Evolutionary conservation across 495 filamentous ascomycete species (phyloP).

Genomic region (Saxophila tyrrhenica): DNA sequence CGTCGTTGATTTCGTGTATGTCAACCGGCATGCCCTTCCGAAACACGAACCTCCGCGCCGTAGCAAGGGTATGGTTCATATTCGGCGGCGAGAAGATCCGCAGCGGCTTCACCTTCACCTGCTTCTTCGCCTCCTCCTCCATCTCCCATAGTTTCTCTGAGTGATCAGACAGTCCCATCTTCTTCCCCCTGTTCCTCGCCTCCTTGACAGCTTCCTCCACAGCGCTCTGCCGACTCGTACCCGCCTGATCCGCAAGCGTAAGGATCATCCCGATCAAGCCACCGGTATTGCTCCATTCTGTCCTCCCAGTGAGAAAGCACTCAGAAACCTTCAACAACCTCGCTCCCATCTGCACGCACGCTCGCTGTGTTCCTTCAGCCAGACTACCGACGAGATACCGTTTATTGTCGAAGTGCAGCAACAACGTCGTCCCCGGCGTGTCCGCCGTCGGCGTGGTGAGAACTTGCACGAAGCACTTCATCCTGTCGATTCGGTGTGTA

Average conservation of each 20-base stretch:
- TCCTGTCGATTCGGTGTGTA: conserved; percentile 24
- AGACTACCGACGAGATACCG: conserved; percentile 83
- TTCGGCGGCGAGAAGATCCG: conserved; percentile 71
- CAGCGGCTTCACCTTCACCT: conserved; percentile 31
- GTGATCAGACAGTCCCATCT: conserved; percentile 12
- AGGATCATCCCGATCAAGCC: conserved; percentile 77
- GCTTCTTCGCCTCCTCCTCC: conserved; percentile 22
- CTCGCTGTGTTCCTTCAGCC: conserved; percentile 76
- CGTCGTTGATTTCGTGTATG: conserved; percentile 50
- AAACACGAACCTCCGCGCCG: conserved; percentile 80
- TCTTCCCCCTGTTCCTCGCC: conserved; percentile 4
- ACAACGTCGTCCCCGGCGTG: conserved; percentile 65
- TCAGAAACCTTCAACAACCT: conserved; percentile 51
- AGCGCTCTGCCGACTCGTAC: conserved; percentile 24
- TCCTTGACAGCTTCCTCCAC: conserved; percentile 20
- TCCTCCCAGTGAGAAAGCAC: conserved; percentile 68
- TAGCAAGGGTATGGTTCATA: conserved; percentile 64
- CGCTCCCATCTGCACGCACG: conserved; percentile 51
- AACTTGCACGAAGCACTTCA: conserved; percentile 63
- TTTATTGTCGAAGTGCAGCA: conserved; percentile 65
- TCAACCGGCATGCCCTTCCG: conserved; percentile 62
- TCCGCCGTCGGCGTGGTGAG: conserved; percentile 80
- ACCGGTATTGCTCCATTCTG: conserved; percentile 63
- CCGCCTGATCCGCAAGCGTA: conserved; percentile 56
- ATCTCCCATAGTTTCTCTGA: conserved; percentile 20